Evolutionary conservation across 306 rosid genomes (phyloP).

Genomic region (Myrica gale): DNA sequence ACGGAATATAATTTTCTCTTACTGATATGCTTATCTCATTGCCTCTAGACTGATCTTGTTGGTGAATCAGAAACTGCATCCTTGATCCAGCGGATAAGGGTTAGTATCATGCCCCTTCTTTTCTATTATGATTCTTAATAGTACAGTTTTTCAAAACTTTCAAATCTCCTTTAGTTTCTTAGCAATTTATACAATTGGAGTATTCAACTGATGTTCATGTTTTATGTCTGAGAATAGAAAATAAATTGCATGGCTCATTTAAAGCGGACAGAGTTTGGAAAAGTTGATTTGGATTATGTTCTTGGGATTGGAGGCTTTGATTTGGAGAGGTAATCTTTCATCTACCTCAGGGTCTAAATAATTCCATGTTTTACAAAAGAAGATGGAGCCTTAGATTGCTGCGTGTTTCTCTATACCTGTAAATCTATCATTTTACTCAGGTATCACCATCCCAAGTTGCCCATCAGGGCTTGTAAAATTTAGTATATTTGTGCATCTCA

Average conservation of each 20-base stretch:
- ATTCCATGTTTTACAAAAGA: conserved; percentile 12
- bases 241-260: conserved; percentile 78
- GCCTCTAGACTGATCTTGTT: conserved; percentile 81
- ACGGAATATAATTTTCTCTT: conserved; percentile 11
- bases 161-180: background rate
- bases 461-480: background rate
- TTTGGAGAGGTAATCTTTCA: conserved; percentile 73
- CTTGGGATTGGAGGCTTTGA: conserved; percentile 98
- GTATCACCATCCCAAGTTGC: background rate
- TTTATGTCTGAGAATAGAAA: conserved; percentile 41
- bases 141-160: background rate
- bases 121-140: background rate
- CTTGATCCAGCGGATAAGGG: conserved; percentile 82
- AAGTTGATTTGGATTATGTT: conserved; percentile 91
- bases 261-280: conserved; percentile 85
- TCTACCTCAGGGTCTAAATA: conserved; percentile 16
- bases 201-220: conserved; percentile 9
- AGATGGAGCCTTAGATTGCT: conserved; percentile 6
- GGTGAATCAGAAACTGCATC: conserved; percentile 68
- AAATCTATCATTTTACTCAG: background rate
- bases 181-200: conserved; percentile 11
- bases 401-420: background rate
- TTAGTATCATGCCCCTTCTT: conserved; percentile 35
- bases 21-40: conserved; percentile 29
- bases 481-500: background rate